Evolutionary conservation across 169 alveolate genomes (phyloP), one percentile per base, ranked within the genome.

Genomic region (Amoebophrya sp.): DNA sequence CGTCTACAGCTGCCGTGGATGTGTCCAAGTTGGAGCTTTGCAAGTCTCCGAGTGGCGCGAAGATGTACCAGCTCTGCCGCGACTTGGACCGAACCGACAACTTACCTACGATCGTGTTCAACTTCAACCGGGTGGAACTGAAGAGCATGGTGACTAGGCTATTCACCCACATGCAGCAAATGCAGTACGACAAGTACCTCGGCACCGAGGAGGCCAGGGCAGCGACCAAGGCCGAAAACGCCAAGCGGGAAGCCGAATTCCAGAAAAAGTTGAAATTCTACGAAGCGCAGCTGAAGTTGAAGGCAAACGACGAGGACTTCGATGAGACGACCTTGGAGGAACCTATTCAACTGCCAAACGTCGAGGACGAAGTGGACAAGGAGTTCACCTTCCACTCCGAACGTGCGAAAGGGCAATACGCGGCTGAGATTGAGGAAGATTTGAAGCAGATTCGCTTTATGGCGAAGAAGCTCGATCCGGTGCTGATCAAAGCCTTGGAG

Each of bases 61-160:
- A 92, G 38, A 36, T 89, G 54, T 92, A 89, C 94, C 90, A 90
- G 92, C 92, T 97, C 92, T 93, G 96, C 91, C 94, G 96, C 41
- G 93, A 94, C 41, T 94, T 97, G 89, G 97, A 97, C 89, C 93
- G 94, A 77, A 93, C 93, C 38, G 95, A 95, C 91, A 93, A 96
- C 93, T 93, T 97, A 78, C 99, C 99, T 0, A 95, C 98, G 40
- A 95, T 97, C 89, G 96, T 96, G 77, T 97, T 97, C 95, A 97
- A 96, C 90, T 94, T 94, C 94, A 65, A 83, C 47, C 93, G 93
- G 39, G 55, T 26, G 23, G 95, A 95, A 93, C 97, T 96, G 92
- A 95, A 97, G 40, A 95, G 93, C 90, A 96, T 95, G 90, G 95
- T 95, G 93, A 96, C 95, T 65, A 96, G 95, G 94, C 94, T 97